Evolutionary conservation across 208 protist species (phyloP), one percentile per base, ranked within the genome.

Genomic region (Histomonas meleagridis): DNA sequence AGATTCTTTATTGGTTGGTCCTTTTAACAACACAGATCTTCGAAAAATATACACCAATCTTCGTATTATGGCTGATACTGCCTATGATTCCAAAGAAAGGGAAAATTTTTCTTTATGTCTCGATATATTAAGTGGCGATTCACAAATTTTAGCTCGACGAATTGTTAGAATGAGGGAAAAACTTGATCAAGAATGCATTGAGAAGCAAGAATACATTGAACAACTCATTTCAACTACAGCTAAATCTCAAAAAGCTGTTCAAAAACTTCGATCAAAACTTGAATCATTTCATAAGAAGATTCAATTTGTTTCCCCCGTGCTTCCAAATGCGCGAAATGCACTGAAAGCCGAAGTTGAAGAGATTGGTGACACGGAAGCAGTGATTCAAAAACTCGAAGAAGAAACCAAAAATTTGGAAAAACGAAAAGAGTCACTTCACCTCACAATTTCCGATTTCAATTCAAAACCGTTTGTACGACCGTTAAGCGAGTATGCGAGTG

Each of bases 11-110:
- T n/a, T 51, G 46, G 46, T 86, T 32, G 76, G 76, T 18, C 76
- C 76, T 38, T 86, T 86, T 38, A 86, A 86, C 18, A 86, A 86
- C 28, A 51, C 76, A 86, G 76, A 86, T 16, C 46, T 86, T 1
- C 3, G 76, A 38, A 65, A 65, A n/a, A 65, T 65, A 65, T 65
- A 65, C 60, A 65, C 60, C 18, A 10, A 65, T 32, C 23, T 65
- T 5, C 51, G 55, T n/a, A 86, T 86, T 38, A 86, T 86, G 76
- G 23, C 76, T 7, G 46, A 86, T 46, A 86, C 40, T 21, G 46
- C 76, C 32, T 40, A 43, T 14, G 76, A 86, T 55, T 14, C 23
- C 38, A 46, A 43, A 12, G 76, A 86, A 38, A 55, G 32, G 14
- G 76, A 86, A n/a, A 46, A 86, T n/a, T 55, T 86, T 53, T 57